Percentiles rank a stretch among this genome's conserved stretches.
These are phyloP conservation scores for Trichocladium uniseriatum DNA, from an alignment of 495 filamentous ascomycete genomes.

Conservation along the genomic window DNA sequence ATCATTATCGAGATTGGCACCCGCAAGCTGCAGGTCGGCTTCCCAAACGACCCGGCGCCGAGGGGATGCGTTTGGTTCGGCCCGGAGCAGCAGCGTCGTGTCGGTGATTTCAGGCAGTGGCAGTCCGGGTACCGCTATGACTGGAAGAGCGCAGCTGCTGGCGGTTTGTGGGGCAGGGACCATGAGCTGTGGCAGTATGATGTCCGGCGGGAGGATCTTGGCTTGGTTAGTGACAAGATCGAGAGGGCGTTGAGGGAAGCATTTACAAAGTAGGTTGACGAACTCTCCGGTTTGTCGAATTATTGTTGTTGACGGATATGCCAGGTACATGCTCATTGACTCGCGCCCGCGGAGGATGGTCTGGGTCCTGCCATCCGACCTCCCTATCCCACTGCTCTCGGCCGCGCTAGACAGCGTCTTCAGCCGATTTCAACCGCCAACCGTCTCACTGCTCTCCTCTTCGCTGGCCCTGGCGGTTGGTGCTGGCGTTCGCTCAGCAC, in stretches of 20 bases:
- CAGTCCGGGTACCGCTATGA: constrained; percentile 42
- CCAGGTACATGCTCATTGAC: constrained; percentile 65
- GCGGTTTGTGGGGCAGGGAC: constrained; percentile 55
- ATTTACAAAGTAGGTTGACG: constrained; percentile 55
- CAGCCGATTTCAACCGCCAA: constrained; percentile 65
- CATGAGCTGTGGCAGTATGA: constrained; percentile 80
- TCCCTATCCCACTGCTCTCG: constrained; percentile 73
- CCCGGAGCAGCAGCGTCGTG: constrained; percentile 61
- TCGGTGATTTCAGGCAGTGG: constrained; percentile 74
- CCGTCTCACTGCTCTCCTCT: constrained; percentile 69
- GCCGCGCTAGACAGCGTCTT: constrained; percentile 68
- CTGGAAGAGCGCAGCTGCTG: constrained; percentile 34
- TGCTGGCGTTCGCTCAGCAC: constrained; percentile 68
- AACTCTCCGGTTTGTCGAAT: background rate
- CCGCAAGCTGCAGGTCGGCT: constrained; percentile 71
- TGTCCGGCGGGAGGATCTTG: constrained; percentile 60
- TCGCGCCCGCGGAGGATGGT: constrained; percentile 61
- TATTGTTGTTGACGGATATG: background rate
- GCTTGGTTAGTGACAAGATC: constrained; percentile 76
- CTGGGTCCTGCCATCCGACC: constrained; percentile 62
- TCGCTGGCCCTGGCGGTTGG: constrained; percentile 63
- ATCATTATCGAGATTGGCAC: constrained; percentile 77
- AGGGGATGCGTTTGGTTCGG: constrained; percentile 63
- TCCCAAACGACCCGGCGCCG: constrained; percentile 70
- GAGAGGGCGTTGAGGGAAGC: constrained; percentile 75